phyloP scores from a whole-genome alignment of 768 basidiomycete species.

The Paxillus rubicundulus region DNA sequence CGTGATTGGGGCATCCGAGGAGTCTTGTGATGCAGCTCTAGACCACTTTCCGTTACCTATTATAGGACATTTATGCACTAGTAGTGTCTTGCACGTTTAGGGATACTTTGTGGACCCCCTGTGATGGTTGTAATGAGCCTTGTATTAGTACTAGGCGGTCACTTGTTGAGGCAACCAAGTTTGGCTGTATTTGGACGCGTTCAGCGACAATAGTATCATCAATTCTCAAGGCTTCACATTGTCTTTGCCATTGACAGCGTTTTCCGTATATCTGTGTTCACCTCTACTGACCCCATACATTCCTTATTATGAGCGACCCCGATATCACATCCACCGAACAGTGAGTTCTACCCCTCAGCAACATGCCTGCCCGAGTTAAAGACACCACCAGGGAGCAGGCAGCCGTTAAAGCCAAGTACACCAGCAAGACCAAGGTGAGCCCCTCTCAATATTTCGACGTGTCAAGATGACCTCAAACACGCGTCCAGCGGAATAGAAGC shows the following conservation, averaged over 20 bases:
- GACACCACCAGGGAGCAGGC: slow-evolving; percentile 14
- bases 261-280: slow-evolving; percentile 10
- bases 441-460: slow-evolving; percentile 2
- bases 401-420: slow-evolving; percentile 8
- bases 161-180: slow-evolving; percentile 1
- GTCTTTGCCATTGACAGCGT: slow-evolving; percentile 1
- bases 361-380: slow-evolving; percentile 1
- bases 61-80: background rate
- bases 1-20: slow-evolving; percentile 8
- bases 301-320: slow-evolving; percentile 33
- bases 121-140: background rate
- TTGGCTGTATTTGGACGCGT: slow-evolving; percentile 24
- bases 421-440: slow-evolving; percentile 14
- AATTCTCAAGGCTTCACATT: background rate
- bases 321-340: slow-evolving; percentile 4
- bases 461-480: background rate
- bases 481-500: slow-evolving; percentile 6
- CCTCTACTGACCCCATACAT: slow-evolving; percentile 18
- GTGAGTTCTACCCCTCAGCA: slow-evolving; percentile 11
- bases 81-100: background rate
- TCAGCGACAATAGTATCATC: background rate
- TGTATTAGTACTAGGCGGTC: background rate
- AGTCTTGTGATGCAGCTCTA: background rate
- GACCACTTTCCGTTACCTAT: background rate
- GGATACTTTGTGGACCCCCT: background rate